Evolutionary conservation across 192 early-diverging fungal genomes (phyloP).

Genomic region (Tieghemiomyces parasiticus): DNA sequence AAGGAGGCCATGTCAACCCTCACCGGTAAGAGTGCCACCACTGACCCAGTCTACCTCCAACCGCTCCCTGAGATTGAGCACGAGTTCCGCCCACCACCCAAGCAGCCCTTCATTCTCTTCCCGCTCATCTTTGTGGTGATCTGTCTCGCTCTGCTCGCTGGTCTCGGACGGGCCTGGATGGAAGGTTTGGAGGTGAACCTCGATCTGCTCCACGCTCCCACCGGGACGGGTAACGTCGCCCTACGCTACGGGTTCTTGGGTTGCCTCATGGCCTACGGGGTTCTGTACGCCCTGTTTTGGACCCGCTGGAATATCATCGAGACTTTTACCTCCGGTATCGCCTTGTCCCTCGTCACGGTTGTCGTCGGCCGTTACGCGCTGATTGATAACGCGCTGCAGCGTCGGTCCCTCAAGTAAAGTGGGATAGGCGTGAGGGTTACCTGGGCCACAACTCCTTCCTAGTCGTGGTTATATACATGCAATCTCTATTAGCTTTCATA

Average conservation of each 20-base stretch:
- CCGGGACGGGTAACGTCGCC: background rate
- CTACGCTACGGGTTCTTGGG: background rate
- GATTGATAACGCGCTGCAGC: background rate
- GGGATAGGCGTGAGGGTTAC: no score
- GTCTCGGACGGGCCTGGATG: background rate
- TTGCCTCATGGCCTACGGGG: background rate
- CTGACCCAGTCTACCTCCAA: background rate
- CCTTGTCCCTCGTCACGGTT: background rate
- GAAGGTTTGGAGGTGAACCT: no score
- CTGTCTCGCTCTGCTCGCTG: background rate
- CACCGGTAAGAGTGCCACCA: background rate
- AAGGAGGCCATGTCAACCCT: background rate
- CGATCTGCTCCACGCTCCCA: no score
- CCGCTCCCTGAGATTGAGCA: slow-evolving; percentile 2
- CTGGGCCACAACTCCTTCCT: no score
- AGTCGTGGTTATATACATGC: no score
- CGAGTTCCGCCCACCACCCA: background rate
- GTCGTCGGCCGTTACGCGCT: slow-evolving; percentile 7
- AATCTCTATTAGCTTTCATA: no score
- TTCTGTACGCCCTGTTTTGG: slow-evolving; percentile 5
- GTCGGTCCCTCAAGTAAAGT: background rate
- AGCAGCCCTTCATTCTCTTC: background rate
- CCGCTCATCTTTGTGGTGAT: background rate
- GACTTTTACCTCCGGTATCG: background rate
- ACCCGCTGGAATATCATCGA: slow-evolving; percentile 3